These are phyloP conservation scores for Cardamine chenopodiifolia DNA, from an alignment of 345 rosid genomes.

Conservation along the genomic window DNA sequence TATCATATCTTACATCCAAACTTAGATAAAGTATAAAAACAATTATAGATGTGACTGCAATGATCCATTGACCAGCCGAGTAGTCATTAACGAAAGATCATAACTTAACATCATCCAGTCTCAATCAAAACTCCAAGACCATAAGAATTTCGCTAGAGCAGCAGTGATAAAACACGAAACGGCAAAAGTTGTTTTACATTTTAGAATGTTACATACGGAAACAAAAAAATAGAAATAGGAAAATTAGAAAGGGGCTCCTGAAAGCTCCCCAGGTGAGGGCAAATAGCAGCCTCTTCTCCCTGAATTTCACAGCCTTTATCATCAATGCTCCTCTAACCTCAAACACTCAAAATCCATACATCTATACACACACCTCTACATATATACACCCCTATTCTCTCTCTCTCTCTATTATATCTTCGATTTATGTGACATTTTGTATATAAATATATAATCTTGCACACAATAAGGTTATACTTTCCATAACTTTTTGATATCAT, in stretches of 20 bases:
- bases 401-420: slow-evolving; percentile 2
- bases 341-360: slow-evolving; percentile 44
- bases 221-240: background rate
- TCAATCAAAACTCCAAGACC: slow-evolving; percentile 40
- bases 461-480: slow-evolving; percentile 34
- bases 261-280: slow-evolving; percentile 45
- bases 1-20: background rate
- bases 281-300: slow-evolving; percentile 42
- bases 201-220: slow-evolving; percentile 2
- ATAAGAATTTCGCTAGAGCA: slow-evolving; percentile 33
- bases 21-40: background rate
- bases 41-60: background rate
- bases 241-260: slow-evolving; percentile 36
- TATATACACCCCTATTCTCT: background rate
- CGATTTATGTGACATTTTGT: slow-evolving; percentile 24
- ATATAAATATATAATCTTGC: slow-evolving; percentile 42
- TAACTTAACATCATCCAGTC: slow-evolving; percentile 43
- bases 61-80: slow-evolving; percentile 37
- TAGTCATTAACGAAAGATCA: slow-evolving; percentile 44
- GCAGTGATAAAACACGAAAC: slow-evolving; percentile 33
- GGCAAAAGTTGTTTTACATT: slow-evolving; percentile 26
- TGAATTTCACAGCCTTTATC: slow-evolving; percentile 47
- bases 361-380: slow-evolving; percentile 13
- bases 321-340: slow-evolving; percentile 46
- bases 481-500: slow-evolving; percentile 36